Percentiles rank a stretch among this genome's conserved stretches.
These are phyloP conservation scores for Fusarium anguioides DNA, from an alignment of 2,329 filamentous ascomycete species.

Conservation along the genomic window DNA sequence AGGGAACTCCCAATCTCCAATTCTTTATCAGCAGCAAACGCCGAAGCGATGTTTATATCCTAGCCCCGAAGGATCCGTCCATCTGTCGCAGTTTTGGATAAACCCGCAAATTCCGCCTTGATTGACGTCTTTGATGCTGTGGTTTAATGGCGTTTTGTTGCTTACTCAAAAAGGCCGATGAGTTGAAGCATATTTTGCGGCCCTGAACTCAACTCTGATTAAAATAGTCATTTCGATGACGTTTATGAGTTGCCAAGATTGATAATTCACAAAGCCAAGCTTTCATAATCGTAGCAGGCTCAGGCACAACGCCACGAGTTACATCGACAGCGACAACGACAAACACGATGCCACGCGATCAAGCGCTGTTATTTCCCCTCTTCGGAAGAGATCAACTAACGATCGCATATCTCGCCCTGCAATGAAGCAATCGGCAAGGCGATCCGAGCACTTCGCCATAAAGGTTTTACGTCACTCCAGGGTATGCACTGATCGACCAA, in stretches of 20 bases:
- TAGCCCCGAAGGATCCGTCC: slow-evolving; percentile 30
- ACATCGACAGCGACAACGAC: neutral
- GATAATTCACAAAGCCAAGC: neutral
- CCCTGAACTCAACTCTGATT: neutral
- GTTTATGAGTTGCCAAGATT: slow-evolving; percentile 5
- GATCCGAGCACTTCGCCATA: slow-evolving; percentile 13
- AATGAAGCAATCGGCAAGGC: slow-evolving; percentile 6
- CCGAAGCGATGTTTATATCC: slow-evolving; percentile 17
- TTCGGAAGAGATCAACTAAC: slow-evolving; percentile 23
- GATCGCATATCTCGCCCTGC: slow-evolving; percentile 16
- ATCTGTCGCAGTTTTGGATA: slow-evolving; percentile 5
- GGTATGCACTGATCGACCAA: slow-evolving; percentile 22
- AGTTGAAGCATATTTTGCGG: neutral
- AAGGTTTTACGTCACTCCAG: slow-evolving; percentile 33
- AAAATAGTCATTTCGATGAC: slow-evolving; percentile 14
- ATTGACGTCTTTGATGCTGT: slow-evolving; percentile 12
- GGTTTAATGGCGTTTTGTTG: neutral
- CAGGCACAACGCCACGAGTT: slow-evolving; percentile 26
- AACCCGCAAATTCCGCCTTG: slow-evolving; percentile 30
- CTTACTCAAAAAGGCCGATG: neutral
- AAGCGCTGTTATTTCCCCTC: slow-evolving; percentile 8
- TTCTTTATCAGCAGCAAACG: neutral
- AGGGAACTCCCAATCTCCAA: neutral
- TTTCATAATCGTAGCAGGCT: neutral
- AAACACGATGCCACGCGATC: slow-evolving; percentile 9